A percentile compares a stretch with the other conserved stretches of the same genome.
These are phyloP conservation scores for Sclerotinia spermophila DNA, from an alignment of 2,329 filamentous ascomycete genomes.

Conservation along the genomic window DNA sequence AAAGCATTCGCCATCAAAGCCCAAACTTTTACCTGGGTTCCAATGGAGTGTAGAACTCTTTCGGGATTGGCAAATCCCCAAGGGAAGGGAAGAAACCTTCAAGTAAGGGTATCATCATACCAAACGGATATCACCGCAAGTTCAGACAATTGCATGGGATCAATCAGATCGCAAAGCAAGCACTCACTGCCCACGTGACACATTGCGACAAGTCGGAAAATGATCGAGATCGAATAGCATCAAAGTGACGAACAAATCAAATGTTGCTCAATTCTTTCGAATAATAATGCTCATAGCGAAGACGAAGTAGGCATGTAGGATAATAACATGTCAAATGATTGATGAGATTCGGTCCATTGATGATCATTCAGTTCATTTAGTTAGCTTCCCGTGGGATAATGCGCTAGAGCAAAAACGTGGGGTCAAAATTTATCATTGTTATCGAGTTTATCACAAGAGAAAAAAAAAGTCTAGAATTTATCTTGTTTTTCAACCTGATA, in stretches of 20 bases:
- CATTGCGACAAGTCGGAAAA: too few relatives aligned
- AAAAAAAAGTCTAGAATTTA: background rate
- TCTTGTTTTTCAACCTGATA: background rate
- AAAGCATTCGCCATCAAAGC: background rate
- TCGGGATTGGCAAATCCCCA: too few relatives aligned
- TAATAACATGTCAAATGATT: background rate
- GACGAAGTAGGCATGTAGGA: background rate
- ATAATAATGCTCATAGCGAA: background rate
- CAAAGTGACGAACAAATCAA: too few relatives aligned
- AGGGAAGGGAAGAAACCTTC: background rate
- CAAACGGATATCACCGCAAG: background rate
- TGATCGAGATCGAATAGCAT: background rate
- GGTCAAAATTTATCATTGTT: background rate
- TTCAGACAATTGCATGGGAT: background rate
- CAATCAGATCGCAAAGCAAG: background rate
- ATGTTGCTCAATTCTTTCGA: background rate
- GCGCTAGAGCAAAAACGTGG: background rate
- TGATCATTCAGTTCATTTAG: background rate
- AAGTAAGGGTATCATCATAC: background rate
- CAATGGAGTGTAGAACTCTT: background rate
- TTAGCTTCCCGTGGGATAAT: background rate
- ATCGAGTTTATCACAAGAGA: conserved; percentile 9
- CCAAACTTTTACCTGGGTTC: background rate
- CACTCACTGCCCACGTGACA: background rate
- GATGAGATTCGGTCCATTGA: background rate